Evolutionary conservation across 805 yeast genomes (phyloP).

Genomic region (Groenewaldozyma salmanticensis): DNA sequence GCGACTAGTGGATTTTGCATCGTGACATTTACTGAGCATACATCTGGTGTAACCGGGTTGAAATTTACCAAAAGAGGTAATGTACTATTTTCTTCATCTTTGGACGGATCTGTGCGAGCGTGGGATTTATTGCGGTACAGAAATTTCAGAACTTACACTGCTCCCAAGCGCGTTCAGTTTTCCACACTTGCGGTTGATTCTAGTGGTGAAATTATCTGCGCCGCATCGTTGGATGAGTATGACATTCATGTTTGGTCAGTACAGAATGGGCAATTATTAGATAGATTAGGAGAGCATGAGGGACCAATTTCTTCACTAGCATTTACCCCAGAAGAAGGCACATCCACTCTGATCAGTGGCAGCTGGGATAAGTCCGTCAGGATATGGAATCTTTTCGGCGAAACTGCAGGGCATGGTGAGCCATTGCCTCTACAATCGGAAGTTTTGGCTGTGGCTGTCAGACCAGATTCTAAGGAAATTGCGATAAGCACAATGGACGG

Average conservation of each 20-base stretch:
- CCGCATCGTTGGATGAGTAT: constrained; percentile 83
- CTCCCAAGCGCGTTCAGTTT: constrained; percentile 81
- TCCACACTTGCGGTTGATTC: constrained; percentile 90
- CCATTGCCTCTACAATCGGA: constrained; percentile 82
- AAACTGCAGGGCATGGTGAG: constrained; percentile 60
- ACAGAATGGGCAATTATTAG: constrained; percentile 86
- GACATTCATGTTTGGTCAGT: constrained; percentile 96
- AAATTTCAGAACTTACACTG: constrained; percentile 90
- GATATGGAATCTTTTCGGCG: constrained; percentile 83
- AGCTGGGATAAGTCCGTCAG: constrained; percentile 96
- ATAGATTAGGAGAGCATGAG: constrained; percentile 83
- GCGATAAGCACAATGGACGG: constrained; percentile 89
- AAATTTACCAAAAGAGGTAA: constrained; percentile 84
- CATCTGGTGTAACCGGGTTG: constrained; percentile 79
- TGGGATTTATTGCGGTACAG: constrained; percentile 92
- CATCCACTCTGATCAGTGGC: constrained; percentile 63
- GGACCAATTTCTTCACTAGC: constrained; percentile 88
- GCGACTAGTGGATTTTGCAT: constrained; percentile 84
- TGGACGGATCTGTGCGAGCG: constrained; percentile 95
- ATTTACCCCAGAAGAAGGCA: constrained; percentile 59
- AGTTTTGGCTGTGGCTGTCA: constrained; percentile 68
- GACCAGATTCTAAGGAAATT: constrained; percentile 89
- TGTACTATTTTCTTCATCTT: constrained; percentile 80
- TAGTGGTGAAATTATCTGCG: constrained; percentile 92
- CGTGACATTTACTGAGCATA: constrained; percentile 85